phyloP scores from a whole-genome alignment of 2,329 filamentous ascomycete species.

The Stemphylium beticola region DNA sequence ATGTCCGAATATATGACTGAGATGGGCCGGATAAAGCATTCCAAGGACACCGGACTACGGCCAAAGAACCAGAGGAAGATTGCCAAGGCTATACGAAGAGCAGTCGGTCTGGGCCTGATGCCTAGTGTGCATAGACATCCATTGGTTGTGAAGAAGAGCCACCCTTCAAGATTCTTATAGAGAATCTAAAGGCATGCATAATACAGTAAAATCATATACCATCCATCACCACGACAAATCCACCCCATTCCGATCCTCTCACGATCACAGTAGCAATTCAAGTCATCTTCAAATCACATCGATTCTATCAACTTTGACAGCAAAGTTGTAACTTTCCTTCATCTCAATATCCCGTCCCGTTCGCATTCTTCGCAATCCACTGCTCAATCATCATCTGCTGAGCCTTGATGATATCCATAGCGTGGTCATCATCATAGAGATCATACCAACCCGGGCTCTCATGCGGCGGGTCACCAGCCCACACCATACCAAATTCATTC shows the following conservation, averaged over 20 bases:
- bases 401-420: slow-evolving; percentile 45
- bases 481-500: slow-evolving; percentile 50
- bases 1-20: slow-evolving; percentile 87
- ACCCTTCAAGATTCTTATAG: slow-evolving; percentile 30
- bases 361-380: slow-evolving; percentile 35
- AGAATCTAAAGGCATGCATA: neutral
- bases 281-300: neutral
- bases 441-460: slow-evolving; percentile 51
- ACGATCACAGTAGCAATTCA: neutral
- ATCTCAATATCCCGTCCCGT: slow-evolving; percentile 2
- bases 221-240: too few relatives aligned
- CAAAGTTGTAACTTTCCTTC: neutral
- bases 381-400: slow-evolving; percentile 41
- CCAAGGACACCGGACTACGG: slow-evolving; percentile 76
- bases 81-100: slow-evolving; percentile 87
- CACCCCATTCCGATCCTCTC: too few relatives aligned
- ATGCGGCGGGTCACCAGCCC: slow-evolving; percentile 51
- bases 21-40: slow-evolving; percentile 83
- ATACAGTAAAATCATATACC: neutral
- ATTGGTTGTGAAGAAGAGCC: slow-evolving; percentile 41
- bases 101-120: slow-evolving; percentile 88
- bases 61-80: slow-evolving; percentile 92
- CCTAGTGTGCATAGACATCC: slow-evolving; percentile 91
- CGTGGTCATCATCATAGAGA: slow-evolving; percentile 48
- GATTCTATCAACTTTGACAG: too few relatives aligned